Conservation (phyloP, 2,329 filamentous ascomycete species). For the Beauveria medogensis region DNA sequence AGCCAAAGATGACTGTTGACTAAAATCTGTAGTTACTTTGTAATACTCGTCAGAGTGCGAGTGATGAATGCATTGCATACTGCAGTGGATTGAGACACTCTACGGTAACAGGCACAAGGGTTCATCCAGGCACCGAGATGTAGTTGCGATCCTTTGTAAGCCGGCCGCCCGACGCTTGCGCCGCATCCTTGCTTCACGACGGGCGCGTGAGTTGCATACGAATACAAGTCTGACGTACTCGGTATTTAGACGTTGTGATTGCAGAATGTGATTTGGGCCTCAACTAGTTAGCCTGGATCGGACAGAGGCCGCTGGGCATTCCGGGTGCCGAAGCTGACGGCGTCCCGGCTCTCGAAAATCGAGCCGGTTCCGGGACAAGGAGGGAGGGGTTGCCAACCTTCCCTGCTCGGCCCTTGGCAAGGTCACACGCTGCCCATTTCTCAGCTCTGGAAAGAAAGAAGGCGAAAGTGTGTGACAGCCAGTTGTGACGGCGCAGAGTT, state of each 20-base stretch:
- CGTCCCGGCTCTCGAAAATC: neutral
- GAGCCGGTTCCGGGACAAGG: neutral
- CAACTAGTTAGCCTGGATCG: neutral
- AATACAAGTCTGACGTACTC: neutral
- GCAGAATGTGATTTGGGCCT: neutral
- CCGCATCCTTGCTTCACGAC: neutral
- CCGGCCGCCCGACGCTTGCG: neutral
- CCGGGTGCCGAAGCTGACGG: neutral
- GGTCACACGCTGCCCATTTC: neutral
- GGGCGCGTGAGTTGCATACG: neutral
- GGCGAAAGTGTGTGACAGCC: neutral
- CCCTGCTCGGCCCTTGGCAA: neutral
- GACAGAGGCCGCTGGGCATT: neutral
- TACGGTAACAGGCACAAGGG: neutral
- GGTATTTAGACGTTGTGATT: neutral
- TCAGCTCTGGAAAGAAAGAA: neutral
- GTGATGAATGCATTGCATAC: neutral
- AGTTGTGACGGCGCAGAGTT: neutral
- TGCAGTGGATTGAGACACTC: neutral
- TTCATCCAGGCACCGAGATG: neutral
- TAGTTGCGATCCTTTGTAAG: neutral
- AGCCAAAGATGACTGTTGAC: too few species aligned
- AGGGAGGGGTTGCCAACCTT: neutral
- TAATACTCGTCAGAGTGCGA: neutral
- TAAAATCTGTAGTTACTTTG: too few species aligned